These are phyloP conservation scores for Aphanoascus verrucosus DNA, from an alignment of 2,329 filamentous ascomycete species.

Conservation along the genomic window DNA sequence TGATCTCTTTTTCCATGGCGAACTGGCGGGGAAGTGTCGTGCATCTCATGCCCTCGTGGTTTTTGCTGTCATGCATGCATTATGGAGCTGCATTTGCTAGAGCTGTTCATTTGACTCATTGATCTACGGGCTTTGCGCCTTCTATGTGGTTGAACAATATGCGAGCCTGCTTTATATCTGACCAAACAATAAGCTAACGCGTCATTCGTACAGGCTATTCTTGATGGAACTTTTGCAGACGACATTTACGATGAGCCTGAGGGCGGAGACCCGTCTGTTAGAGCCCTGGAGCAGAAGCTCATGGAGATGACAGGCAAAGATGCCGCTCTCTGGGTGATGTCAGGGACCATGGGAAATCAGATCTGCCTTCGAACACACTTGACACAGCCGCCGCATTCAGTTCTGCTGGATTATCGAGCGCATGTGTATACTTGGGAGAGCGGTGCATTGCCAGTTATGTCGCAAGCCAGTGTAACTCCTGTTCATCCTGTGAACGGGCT, in stretches of 20 bases:
- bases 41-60: no score
- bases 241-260: slow-evolving; percentile 26
- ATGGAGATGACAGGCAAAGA: slow-evolving; percentile 27
- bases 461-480: slow-evolving; percentile 24
- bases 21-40: no score
- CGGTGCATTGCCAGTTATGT: slow-evolving; percentile 23
- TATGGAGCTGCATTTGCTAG: no score
- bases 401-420: slow-evolving; percentile 27
- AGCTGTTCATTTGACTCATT: no score
- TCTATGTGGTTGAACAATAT: no score
- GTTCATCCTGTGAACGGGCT: slow-evolving; percentile 26
- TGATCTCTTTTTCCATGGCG: no score
- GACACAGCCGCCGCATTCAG: slow-evolving; percentile 26
- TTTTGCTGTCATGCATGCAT: no score
- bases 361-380: slow-evolving; percentile 27
- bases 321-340: slow-evolving; percentile 24
- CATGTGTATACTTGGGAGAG: slow-evolving; percentile 28
- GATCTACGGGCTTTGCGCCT: no score
- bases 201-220: slow-evolving; percentile 18
- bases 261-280: slow-evolving; percentile 22
- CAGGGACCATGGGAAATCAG: slow-evolving; percentile 33
- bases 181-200: background rate
- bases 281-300: slow-evolving; percentile 24
- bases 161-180: background rate
- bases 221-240: slow-evolving; percentile 27